Evolutionary conservation across 2,329 filamentous ascomycete species (phyloP), one percentile per base, ranked within the genome.

Genomic region (Teratosphaeria pseudoeucalypti): DNA sequence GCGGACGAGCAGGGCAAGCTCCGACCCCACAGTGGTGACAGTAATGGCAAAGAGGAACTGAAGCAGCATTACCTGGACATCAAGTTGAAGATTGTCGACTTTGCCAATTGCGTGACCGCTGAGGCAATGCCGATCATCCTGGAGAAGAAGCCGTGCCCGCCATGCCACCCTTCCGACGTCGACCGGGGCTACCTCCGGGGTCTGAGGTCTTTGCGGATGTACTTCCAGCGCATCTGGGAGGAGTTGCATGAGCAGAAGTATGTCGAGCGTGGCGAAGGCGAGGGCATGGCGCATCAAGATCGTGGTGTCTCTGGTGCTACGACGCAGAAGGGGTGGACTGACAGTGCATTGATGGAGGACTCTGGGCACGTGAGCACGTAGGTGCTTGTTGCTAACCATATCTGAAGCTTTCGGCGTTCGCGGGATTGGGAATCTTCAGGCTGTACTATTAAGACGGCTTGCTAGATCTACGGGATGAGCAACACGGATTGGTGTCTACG

Each of bases 1-100:
- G 73, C 79, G 3, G 78, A 81, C 72, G 78, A 77, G 64, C 71
- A 81, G 63, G 66, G 77, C 74, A 68, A 81, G 55, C 62, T 66
- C 19, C 64, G 63, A 0, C 61, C 58, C 19, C 23, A 53, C 49
- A 57, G 59, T 64, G 52, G n/a, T n/a, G 26, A 60, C 19, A 39
- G 23, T 34, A 27, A 58, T 16, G 6, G 29, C 55, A 47, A 58
- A 26, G 37, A 57, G 19, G 43, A 57, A 14, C 39, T 59, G 34
- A 37, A 55, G 39, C 59, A 60, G 9, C 63, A 65, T 49, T 70
- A 70, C 58, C 60, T 60, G 9, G 67, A 71, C 65, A 92, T 95
- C 70, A 89, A 96, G 73, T 86, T 99, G 76, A 96, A 96, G 75
- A 95, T 99, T 73, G 92, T 96, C 60, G 94, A 99, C 74, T 99